Conservation (phyloP, 1,284 basidiomycete species). For the Melampsora americana region DNA sequence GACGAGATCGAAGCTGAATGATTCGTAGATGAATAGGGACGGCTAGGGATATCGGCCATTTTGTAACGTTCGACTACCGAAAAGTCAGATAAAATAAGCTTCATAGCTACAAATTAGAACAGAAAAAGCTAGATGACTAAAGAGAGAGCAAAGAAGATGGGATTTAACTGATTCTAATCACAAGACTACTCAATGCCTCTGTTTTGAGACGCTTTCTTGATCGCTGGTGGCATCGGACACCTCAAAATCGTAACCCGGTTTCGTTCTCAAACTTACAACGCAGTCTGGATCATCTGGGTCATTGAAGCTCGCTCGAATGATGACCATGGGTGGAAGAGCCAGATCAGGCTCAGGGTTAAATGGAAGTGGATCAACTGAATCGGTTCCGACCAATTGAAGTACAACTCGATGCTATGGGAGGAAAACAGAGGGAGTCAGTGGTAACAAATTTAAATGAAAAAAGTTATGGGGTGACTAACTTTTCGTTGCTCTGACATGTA, state of each 20-base stretch:
- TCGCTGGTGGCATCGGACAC: constrained; percentile 21
- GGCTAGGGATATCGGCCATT: constrained; percentile 29
- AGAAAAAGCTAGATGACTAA: not conserved
- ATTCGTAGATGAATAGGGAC: too few species aligned
- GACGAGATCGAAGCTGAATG: constrained; percentile 3
- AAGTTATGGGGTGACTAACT: constrained; percentile 17
- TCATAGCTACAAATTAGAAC: not conserved
- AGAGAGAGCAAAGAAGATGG: constrained; percentile 7
- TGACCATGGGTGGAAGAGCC: constrained; percentile 22
- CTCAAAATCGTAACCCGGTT: constrained; percentile 3
- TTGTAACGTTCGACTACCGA: constrained; percentile 29
- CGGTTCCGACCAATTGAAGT: constrained; percentile 39
- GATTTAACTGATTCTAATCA: constrained; percentile 37
- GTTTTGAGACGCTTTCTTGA: constrained; percentile 35
- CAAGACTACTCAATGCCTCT: constrained; percentile 22
- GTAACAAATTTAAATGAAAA: too few species aligned
- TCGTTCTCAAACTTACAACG: constrained; percentile 9
- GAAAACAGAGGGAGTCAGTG: too few species aligned
- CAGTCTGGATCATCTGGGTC: constrained; percentile 42
- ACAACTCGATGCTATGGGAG: constrained; percentile 41
- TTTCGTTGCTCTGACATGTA: constrained; percentile 38
- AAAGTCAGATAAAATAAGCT: not conserved
- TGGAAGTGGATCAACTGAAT: constrained; percentile 27
- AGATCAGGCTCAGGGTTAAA: constrained; percentile 15
- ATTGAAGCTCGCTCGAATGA: constrained; percentile 41